Evolutionary conservation across 129 eudicot species (phyloP).

Genomic region (Tagetes erecta): DNA sequence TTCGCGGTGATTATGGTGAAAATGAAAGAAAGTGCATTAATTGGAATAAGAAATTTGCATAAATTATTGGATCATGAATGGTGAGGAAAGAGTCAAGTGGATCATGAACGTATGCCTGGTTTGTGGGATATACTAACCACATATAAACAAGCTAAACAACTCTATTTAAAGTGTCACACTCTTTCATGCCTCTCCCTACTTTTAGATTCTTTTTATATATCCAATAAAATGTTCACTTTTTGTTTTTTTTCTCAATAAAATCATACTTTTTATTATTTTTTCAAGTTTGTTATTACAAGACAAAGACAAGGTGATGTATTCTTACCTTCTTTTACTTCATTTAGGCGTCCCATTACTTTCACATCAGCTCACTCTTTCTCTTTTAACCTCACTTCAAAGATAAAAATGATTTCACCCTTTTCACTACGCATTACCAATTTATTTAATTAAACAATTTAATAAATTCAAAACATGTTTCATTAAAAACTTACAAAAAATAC

Average conservation of each 20-base stretch:
- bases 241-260: neutral
- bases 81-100: conserved; percentile 1
- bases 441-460: no score
- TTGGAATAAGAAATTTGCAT: neutral
- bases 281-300: neutral
- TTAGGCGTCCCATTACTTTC: no score
- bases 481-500: no score
- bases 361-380: no score
- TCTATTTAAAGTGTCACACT: neutral
- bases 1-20: conserved; percentile 10
- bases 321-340: no score
- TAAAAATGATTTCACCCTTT: no score
- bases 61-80: conserved; percentile 20
- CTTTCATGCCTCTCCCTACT: neutral
- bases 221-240: neutral
- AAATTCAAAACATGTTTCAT: no score
- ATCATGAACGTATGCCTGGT: neutral
- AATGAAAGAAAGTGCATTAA: conserved; percentile 15
- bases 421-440: no score
- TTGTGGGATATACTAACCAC: neutral
- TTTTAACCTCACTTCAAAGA: no score
- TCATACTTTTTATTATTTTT: neutral
- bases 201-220: neutral
- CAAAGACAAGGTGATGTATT: no score
- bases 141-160: neutral